These are phyloP conservation scores for Saccharomyces pastorianus DNA, from an alignment of 1,139 yeast genomes.

Conservation along the genomic window DNA sequence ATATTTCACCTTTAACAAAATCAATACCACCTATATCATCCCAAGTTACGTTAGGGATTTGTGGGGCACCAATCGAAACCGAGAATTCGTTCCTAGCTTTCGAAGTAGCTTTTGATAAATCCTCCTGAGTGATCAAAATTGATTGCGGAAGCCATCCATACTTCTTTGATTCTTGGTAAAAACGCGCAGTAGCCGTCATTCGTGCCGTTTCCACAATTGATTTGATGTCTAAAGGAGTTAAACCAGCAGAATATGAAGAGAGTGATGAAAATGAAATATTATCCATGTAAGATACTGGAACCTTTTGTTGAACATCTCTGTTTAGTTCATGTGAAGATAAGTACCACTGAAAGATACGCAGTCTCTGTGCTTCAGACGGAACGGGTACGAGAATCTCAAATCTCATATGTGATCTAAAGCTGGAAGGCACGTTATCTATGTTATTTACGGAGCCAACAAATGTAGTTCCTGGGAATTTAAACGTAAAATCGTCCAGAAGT, in stretches of 20 bases:
- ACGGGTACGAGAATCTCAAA: constrained; percentile 73
- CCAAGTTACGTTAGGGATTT: constrained; percentile 93
- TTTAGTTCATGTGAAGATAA: constrained; percentile 30
- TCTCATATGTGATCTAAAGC: constrained; percentile 58
- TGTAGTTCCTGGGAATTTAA: constrained; percentile 36
- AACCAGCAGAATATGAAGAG: constrained; percentile 86
- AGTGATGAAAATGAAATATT: constrained; percentile 56
- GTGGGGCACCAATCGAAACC: constrained; percentile 94
- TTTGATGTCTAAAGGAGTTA: constrained; percentile 74
- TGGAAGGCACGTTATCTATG: constrained; percentile 59
- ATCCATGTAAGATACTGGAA: constrained; percentile 29
- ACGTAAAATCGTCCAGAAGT: constrained; percentile 49
- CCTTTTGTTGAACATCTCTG: constrained; percentile 1
- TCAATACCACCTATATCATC: constrained; percentile 75
- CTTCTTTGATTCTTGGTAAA: constrained; percentile 35
- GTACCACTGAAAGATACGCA: constrained; percentile 47
- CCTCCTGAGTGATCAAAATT: constrained; percentile 30
- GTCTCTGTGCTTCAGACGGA: constrained; percentile 72
- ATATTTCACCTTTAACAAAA: constrained; percentile 78
- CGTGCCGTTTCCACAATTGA: constrained; percentile 67
- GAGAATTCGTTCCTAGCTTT: constrained; percentile 83
- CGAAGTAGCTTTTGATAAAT: constrained; percentile 65
- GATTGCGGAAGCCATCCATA: constrained; percentile 20
- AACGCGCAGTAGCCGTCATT: constrained; percentile 31
- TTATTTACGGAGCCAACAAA: constrained; percentile 68